phyloP scores from a whole-genome alignment of 2,329 filamentous ascomycete species.

The Ilyonectria sp. region DNA sequence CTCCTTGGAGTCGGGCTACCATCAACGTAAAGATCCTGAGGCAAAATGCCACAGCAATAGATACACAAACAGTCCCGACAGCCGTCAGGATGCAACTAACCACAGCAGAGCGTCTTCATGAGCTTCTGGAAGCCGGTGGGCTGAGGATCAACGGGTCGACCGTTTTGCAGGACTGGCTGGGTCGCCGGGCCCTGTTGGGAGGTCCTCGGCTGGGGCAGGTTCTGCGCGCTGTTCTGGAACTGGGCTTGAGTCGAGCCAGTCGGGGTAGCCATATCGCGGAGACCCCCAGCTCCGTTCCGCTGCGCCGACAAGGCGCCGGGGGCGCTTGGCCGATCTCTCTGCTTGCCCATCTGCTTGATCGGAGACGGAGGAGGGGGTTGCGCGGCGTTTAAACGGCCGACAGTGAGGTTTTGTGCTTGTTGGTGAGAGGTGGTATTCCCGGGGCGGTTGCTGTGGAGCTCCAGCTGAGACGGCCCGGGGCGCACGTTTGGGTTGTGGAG shows the following conservation, averaged over 20 bases:
- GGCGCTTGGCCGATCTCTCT: slow-evolving; percentile 82
- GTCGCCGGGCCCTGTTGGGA: slow-evolving; percentile 74
- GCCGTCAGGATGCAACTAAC: slow-evolving; percentile 62
- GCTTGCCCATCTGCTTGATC: slow-evolving; percentile 85
- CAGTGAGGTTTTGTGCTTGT: slow-evolving; percentile 77
- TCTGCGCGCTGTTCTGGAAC: slow-evolving; percentile 95
- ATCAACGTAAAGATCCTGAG: slow-evolving; percentile 39
- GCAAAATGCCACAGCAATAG: slow-evolving; percentile 48
- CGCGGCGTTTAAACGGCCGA: slow-evolving; percentile 93
- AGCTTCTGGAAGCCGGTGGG: slow-evolving; percentile 91
- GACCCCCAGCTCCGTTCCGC: slow-evolving; percentile 81
- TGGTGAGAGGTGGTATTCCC: slow-evolving; percentile 76
- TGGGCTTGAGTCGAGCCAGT: slow-evolving; percentile 95
- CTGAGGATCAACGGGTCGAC: slow-evolving; percentile 77
- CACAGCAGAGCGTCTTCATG: slow-evolving; percentile 93
- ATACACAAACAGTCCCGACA: slow-evolving; percentile 50
- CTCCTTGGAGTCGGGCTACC: slow-evolving; percentile 21
- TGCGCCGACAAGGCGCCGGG: slow-evolving; percentile 81
- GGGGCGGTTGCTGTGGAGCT: slow-evolving; percentile 81
- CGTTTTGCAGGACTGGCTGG: slow-evolving; percentile 66
- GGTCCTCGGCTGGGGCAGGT: slow-evolving; percentile 79
- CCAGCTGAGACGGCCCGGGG: slow-evolving; percentile 87
- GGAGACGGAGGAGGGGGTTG: slow-evolving; percentile 91
- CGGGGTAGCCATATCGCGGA: slow-evolving; percentile 84
- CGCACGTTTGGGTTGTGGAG: slow-evolving; percentile 84